A percentile compares a stretch with the other conserved stretches of the same genome.
Evolutionary conservation across 106 monocot genomes (phyloP).

Genomic region (Platanthera zijinensis): DNA sequence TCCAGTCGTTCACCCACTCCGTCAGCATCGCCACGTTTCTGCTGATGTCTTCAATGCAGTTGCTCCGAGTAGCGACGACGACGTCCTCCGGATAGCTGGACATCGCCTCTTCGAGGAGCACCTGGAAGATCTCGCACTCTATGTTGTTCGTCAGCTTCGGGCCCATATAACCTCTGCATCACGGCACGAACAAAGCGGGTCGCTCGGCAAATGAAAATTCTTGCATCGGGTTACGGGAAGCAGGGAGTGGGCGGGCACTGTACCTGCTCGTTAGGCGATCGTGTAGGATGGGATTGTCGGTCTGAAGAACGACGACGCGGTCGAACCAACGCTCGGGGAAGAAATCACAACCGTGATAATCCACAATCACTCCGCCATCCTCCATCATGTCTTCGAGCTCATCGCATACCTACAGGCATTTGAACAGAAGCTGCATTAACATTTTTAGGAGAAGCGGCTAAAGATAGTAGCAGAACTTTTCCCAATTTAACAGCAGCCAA

Average conservation of each 20-base stretch:
- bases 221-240: not conserved
- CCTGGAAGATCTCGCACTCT: slow-evolving; percentile 93
- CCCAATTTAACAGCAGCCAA: too few relatives aligned
- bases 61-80: slow-evolving; percentile 61
- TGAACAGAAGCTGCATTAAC: too few relatives aligned
- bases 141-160: slow-evolving; percentile 80
- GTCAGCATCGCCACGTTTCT: slow-evolving; percentile 52
- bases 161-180: slow-evolving; percentile 77
- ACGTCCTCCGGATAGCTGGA: slow-evolving; percentile 57
- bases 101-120: slow-evolving; percentile 78
- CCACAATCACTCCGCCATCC: slow-evolving; percentile 74
- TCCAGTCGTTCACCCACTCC: slow-evolving; percentile 76
- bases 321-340: slow-evolving; percentile 98
- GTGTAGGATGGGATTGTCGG: slow-evolving; percentile 85
- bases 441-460: too few relatives aligned
- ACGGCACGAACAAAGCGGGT: not conserved
- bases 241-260: not conserved
- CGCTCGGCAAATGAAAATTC: not conserved
- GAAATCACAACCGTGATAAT: slow-evolving; percentile 97
- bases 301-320: slow-evolving; percentile 81
- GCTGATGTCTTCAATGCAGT: slow-evolving; percentile 77
- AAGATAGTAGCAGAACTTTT: too few relatives aligned
- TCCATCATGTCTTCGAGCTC: slow-evolving; percentile 93
- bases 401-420: slow-evolving; percentile 62
- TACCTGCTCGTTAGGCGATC: slow-evolving; percentile 87